Evolutionary conservation across 768 basidiomycete genomes (phyloP).

Genomic region (Hirschioporus abietinus): DNA sequence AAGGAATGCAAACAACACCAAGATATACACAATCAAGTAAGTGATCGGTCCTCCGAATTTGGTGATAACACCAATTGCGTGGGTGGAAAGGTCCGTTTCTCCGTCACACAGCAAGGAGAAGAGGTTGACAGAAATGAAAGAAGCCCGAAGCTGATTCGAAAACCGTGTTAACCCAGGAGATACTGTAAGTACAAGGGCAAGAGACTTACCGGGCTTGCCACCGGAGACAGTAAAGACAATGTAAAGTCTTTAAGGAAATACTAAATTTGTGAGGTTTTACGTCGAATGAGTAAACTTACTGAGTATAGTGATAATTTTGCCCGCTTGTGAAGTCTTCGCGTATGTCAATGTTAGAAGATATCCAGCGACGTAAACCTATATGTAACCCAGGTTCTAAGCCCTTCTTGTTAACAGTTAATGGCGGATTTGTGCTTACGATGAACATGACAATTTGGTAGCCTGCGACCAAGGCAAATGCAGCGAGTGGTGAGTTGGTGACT

Average conservation of each 20-base stretch:
- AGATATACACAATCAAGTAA: conserved; percentile 59
- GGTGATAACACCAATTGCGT: conserved; percentile 47
- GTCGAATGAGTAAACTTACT: conserved; percentile 29
- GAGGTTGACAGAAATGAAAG: conserved; percentile 71
- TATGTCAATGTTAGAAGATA: conserved; percentile 74
- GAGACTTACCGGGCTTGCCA: conserved; percentile 57
- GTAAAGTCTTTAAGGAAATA: conserved; percentile 45
- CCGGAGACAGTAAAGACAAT: conserved; percentile 59
- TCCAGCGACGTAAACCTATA: conserved; percentile 55
- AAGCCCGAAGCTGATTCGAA: conserved; percentile 48
- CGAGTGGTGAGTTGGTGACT: conserved; percentile 56
- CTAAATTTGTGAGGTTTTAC: neutral
- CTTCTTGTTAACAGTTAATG: neutral
- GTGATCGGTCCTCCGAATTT: conserved; percentile 71
- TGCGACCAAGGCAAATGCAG: conserved; percentile 68
- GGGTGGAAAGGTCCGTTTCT: conserved; percentile 35
- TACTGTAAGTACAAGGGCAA: neutral
- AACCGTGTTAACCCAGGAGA: neutral
- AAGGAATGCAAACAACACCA: conserved; percentile 56
- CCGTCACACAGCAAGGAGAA: conserved; percentile 72
- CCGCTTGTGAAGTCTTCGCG: conserved; percentile 53
- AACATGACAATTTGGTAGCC: conserved; percentile 72
- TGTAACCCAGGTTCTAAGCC: neutral
- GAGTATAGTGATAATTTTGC: conserved; percentile 50
- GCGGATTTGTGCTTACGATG: conserved; percentile 38